Base-by-base conservation (phyloP, 345 rosid genomes). In the Dimocarpus longan region DNA sequence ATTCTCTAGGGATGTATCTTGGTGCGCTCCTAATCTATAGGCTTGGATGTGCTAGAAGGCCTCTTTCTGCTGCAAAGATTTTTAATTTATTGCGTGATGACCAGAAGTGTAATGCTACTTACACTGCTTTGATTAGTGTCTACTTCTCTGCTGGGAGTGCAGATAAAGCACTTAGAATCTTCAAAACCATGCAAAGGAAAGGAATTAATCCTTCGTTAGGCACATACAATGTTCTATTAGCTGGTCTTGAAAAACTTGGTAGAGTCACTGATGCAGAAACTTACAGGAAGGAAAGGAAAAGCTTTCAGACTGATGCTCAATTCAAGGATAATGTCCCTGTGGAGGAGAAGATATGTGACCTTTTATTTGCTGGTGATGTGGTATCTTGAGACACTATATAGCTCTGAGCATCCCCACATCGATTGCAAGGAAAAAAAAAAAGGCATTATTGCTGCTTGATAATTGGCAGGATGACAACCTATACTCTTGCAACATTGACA, bases 31-130 rank as follows among this genome's bases (percentile, higher is more conserved):
- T 93, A 78, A 91, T 95, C 66, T 85, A 84, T 80, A 86, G 81
- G 84, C 87, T 93, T 57, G 98, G 98, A n/a, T 63, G 70, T 75
- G 93, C 91, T 66, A 92, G 93, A 85, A 90, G 93, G 80, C 95
- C 97, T 3, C 82, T 78, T 46, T 82, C 79, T 80, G 97, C 98
- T 6, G 87, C 87, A 74, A 86, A 85, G 68, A 81, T 91, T 74
- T 95, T 95, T 60, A 63, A 83, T 80, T 88, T 86, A 52, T 79
- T 95, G 86, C 91, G 94, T 0, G 86, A 79, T 63, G 87, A 91
- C 77, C 87, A 87, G 73, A 88, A 87, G 77, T 87, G 91, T 22
- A 86, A 87, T 78, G 90, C 97, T 70, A 86, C 93, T 46, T 92
- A 89, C 75, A 92, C 94, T 54, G 93, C 97, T 81, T 73, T 93